Conservation (phyloP, 768 basidiomycete genomes). For the Lactarius hengduanensis region DNA sequence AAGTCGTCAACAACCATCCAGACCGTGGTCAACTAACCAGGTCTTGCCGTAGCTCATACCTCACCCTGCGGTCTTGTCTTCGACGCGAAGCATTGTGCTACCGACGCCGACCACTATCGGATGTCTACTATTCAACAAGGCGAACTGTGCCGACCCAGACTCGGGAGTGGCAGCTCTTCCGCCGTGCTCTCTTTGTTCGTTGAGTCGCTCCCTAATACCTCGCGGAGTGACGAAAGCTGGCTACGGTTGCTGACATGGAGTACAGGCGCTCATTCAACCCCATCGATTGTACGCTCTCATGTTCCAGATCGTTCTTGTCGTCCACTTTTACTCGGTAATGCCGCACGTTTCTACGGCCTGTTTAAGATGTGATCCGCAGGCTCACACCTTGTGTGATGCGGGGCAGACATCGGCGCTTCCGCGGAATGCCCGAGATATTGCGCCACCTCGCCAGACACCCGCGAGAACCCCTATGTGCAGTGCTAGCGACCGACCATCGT, state of each 20-base stretch:
- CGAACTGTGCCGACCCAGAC: slow-evolving; percentile 3
- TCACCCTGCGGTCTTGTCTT: slow-evolving; percentile 6
- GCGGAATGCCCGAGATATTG: slow-evolving; percentile 16
- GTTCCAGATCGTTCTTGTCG: slow-evolving; percentile 14
- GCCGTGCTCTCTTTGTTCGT: slow-evolving; percentile 22
- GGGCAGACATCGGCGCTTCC: slow-evolving; percentile 6
- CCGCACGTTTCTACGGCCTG: slow-evolving; percentile 14
- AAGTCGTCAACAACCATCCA: no score
- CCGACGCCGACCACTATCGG: slow-evolving; percentile 10
- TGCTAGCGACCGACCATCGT: slow-evolving; percentile 26
- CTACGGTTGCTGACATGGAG: slow-evolving; percentile 21
- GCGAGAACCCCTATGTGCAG: slow-evolving; percentile 9
- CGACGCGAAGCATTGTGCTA: slow-evolving; percentile 14
- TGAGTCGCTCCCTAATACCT: slow-evolving; percentile 20
- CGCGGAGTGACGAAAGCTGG: background rate
- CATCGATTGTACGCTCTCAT: slow-evolving; percentile 18
- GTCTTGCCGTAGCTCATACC: no score
- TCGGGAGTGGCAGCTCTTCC: slow-evolving; percentile 1
- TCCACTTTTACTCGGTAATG: slow-evolving; percentile 18
- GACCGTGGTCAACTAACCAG: no score
- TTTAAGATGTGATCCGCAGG: slow-evolving; percentile 23
- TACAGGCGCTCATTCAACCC: slow-evolving; percentile 20
- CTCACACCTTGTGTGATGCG: slow-evolving; percentile 3
- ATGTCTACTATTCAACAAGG: slow-evolving; percentile 1
- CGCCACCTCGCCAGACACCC: background rate